These are phyloP conservation scores for Buddleja alternifolia DNA, from an alignment of 257 asterid species.

Conservation along the genomic window DNA sequence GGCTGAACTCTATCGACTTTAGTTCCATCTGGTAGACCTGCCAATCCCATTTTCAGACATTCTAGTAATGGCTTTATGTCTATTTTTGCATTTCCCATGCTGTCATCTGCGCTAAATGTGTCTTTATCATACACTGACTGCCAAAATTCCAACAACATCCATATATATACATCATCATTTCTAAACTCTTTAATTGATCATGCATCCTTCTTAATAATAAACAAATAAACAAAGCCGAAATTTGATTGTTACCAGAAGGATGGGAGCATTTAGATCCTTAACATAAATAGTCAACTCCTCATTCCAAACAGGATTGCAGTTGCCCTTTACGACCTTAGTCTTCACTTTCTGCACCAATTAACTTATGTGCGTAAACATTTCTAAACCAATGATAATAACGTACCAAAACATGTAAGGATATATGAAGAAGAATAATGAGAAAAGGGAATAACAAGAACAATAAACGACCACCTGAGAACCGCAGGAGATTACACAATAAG, in stretches of 20 bases:
- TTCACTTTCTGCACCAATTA: slow-evolving; percentile 59
- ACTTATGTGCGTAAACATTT: background rate
- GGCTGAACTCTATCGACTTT: slow-evolving; percentile 65
- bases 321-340: slow-evolving; percentile 64
- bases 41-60: slow-evolving; percentile 54
- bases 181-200: background rate
- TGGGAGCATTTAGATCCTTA: slow-evolving; percentile 56
- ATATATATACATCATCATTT: no score
- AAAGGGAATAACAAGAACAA: background rate
- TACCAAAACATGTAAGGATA: background rate
- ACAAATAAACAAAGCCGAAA: no score
- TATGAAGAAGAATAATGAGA: background rate
- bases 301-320: slow-evolving; percentile 79
- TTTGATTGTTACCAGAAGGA: slow-evolving; percentile 47
- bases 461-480: slow-evolving; percentile 82
- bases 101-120: slow-evolving; percentile 77
- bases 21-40: slow-evolving; percentile 62
- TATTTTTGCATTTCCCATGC: slow-evolving; percentile 70
- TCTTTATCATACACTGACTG: slow-evolving; percentile 80
- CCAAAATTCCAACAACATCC: no score
- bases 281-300: slow-evolving; percentile 72
- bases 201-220: background rate
- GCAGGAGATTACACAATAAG: slow-evolving; percentile 66
- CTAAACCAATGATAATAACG: no score
- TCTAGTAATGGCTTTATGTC: slow-evolving; percentile 57